Evolutionary conservation across 345 rosid species (phyloP).

Genomic region (Eucalyptus tenuipes): DNA sequence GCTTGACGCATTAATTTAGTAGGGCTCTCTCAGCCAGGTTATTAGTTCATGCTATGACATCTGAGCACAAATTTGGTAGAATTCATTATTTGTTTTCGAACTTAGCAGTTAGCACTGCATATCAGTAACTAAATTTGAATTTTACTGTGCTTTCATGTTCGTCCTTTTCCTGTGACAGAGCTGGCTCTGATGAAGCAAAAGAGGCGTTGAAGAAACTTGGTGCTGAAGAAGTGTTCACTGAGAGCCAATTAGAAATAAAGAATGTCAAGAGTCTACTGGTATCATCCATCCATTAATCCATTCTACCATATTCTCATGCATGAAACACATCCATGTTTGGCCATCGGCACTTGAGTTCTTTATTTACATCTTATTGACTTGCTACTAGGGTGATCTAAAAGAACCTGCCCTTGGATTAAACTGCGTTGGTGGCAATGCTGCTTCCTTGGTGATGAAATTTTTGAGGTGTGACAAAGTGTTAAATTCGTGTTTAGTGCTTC

Average conservation of each 20-base stretch:
- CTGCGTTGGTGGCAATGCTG: conserved; percentile 85
- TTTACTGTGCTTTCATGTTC: neutral
- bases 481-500: neutral
- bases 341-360: neutral
- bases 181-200: conserved; percentile 63
- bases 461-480: conserved; percentile 28
- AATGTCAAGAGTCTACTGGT: conserved; percentile 80
- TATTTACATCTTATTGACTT: neutral
- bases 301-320: neutral
- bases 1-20: neutral
- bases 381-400: conserved; percentile 38
- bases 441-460: conserved; percentile 72
- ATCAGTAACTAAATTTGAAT: neutral
- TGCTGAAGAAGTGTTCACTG: conserved; percentile 76
- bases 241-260: conserved; percentile 67
- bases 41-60: neutral
- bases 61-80: neutral
- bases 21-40: neutral
- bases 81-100: neutral
- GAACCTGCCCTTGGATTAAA: conserved; percentile 84
- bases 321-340: neutral
- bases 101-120: neutral
- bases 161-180: conserved; percentile 22
- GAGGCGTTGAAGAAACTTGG: conserved; percentile 57
- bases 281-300: neutral